Percentiles rank a stretch among this genome's conserved stretches.
These are phyloP conservation scores for Claviceps paspali DNA, from an alignment of 2,329 filamentous ascomycete genomes.

Conservation along the genomic window DNA sequence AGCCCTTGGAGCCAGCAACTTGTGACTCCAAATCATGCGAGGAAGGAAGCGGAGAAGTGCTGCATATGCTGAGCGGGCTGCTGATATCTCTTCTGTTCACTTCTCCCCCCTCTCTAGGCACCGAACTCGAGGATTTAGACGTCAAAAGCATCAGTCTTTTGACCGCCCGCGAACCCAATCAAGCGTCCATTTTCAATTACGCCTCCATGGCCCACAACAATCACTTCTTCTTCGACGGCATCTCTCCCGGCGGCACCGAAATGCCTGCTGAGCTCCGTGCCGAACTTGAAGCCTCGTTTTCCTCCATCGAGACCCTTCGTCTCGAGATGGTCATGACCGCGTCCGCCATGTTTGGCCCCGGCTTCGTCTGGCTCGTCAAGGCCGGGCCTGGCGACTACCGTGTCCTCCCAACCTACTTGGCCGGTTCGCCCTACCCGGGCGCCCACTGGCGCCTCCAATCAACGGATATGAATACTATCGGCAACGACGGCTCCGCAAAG, in stretches of 20 bases:
- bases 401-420: constrained; percentile 79
- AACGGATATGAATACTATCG: constrained; percentile 54
- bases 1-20: too few species aligned
- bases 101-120: constrained; percentile 31
- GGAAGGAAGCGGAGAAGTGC: neutral
- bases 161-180: constrained; percentile 62
- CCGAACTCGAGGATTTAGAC: constrained; percentile 43
- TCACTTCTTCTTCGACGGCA: constrained; percentile 59
- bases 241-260: constrained; percentile 25
- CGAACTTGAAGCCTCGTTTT: constrained; percentile 57
- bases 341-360: constrained; percentile 85
- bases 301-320: constrained; percentile 67
- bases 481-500: constrained; percentile 22
- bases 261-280: constrained; percentile 42
- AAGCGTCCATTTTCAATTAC: constrained; percentile 80
- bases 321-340: constrained; percentile 69
- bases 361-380: constrained; percentile 90
- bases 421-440: constrained; percentile 72
- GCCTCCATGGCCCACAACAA: constrained; percentile 95
- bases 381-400: constrained; percentile 34
- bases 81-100: neutral
- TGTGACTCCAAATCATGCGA: too few species aligned
- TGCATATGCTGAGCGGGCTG: neutral
- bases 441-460: constrained; percentile 65
- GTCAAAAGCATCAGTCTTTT: constrained; percentile 55